Conservation (phyloP, 2,329 filamentous ascomycete species). For the Fusarium musae region DNA sequence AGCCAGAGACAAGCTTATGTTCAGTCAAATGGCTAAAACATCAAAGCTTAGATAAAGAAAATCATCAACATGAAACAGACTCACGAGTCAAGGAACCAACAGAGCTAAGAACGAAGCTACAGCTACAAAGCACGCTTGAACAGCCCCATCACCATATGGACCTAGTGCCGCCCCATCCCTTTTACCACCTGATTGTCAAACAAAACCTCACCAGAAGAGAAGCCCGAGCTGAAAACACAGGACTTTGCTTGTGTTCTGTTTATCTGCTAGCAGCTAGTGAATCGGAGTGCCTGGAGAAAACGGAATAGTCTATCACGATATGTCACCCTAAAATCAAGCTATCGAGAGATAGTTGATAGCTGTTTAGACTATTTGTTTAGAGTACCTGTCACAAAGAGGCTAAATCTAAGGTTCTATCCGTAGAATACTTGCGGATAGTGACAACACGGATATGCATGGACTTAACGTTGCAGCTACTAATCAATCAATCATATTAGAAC, state of each 20-base stretch:
- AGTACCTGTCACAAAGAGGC: neutral
- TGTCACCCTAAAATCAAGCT: neutral
- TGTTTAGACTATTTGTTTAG: neutral
- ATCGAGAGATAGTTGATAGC: neutral
- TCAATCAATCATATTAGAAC: neutral
- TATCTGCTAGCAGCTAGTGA: neutral
- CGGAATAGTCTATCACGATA: neutral
- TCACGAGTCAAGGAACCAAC: neutral
- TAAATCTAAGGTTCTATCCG: neutral
- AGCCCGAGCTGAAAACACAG: neutral
- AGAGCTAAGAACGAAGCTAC: neutral
- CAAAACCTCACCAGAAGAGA: neutral
- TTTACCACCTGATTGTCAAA: constrained; percentile 19
- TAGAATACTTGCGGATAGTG: neutral
- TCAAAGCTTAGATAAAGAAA: neutral
- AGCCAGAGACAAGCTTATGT: neutral
- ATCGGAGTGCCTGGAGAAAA: neutral
- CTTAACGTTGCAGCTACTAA: neutral
- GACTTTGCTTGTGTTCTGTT: neutral
- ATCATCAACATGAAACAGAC: neutral
- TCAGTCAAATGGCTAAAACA: neutral
- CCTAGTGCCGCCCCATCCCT: neutral
- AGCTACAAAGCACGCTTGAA: neutral
- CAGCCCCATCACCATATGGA: neutral
- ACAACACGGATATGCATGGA: neutral